Evolutionary conservation across 2,329 filamentous ascomycete species (phyloP).

Genomic region (Cytospora chrysosperma): DNA sequence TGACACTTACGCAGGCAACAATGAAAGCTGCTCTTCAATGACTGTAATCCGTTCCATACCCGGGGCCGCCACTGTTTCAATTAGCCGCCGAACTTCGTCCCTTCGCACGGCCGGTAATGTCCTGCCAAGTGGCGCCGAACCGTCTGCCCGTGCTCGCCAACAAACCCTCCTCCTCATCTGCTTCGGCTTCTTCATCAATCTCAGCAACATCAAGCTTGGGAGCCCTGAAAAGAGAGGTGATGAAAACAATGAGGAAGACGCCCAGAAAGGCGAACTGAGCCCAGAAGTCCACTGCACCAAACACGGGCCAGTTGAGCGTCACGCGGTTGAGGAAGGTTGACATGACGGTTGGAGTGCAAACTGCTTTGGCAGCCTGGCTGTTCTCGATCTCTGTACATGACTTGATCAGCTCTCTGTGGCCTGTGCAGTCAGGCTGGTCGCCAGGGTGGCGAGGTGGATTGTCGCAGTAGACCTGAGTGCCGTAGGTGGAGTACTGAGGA

Average conservation of each 20-base stretch:
- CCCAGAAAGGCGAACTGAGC: conserved; percentile 88
- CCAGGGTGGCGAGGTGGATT: conserved; percentile 61
- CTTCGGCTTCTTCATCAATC: conserved; percentile 84
- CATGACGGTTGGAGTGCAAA: conserved; percentile 89
- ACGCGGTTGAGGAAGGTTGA: conserved; percentile 92
- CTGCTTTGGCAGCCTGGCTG: conserved; percentile 68
- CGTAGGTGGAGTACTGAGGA: conserved; percentile 91
- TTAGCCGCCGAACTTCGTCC: background rate
- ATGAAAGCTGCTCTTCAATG: background rate
- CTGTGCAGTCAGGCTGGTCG: conserved; percentile 71
- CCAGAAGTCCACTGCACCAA: conserved; percentile 93
- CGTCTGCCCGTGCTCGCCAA: conserved; percentile 78
- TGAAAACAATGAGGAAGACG: conserved; percentile 78
- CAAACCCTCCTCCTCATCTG: conserved; percentile 89
- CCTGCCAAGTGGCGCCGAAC: conserved; percentile 85
- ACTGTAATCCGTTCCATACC: conserved; percentile 18
- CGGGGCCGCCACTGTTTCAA: background rate
- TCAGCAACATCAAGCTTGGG: conserved; percentile 74
- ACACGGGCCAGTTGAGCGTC: conserved; percentile 91
- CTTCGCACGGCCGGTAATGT: conserved; percentile 64
- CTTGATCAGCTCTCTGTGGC: conserved; percentile 69
- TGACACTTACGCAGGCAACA: background rate
- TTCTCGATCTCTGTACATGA: conserved; percentile 77
- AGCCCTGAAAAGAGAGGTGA: conserved; percentile 76
- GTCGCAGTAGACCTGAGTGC: conserved; percentile 91